Base-by-base conservation (phyloP, 225 moss, liverwort and hornwort genomes). In the Marchantia polymorpha region DNA sequence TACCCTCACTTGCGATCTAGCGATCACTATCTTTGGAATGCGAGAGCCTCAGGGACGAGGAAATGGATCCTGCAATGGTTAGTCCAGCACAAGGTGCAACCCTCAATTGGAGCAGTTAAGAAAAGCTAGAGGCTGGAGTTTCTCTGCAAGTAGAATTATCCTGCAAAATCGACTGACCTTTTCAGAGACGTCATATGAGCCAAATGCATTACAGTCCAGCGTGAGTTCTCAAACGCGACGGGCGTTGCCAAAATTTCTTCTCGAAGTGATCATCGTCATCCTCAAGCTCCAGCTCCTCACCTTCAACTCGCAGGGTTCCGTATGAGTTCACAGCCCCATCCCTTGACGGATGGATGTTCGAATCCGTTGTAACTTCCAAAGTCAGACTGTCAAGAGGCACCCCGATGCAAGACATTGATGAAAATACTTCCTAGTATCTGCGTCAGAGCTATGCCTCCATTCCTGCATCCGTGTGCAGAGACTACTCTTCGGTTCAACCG, bases 361-460 rank as follows among this genome's bases (percentile, higher is more conserved):
- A 76, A 30, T 31, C 60, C 4, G 76, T 76, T 31, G 46, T 10
- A 48, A 60, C 60, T 17, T 76, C 76, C 12, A 76, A 60, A 25
- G 76, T 76, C 30, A 76, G n/a, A 61, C 60, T 30, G 17, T 76
- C 76, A 22, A 59, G 76, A 0, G 39, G 30, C 31, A 59, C 39
- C 2, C 20, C 26, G 52, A 15, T 76, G 59, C 58, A 58, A 76
- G 30, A n/a, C 76, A 58, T 30, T 60, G 59, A 46, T 76, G 76
- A 76, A 76, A 12, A 76, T 58, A 46, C 76, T 76, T 7, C 76
- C 76, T 6, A 76, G 48, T 31, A 59, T 58, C 47, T 58, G 58
- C 10, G 76, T 59, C 29, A 76, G 59, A 17, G 58, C 76, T 59
- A 76, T 76, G 60, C 60, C 76, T 47, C 76, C 55, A 23, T 76